Evolutionary conservation across 2,329 filamentous ascomycete genomes (phyloP), one percentile per base, ranked within the genome.

Genomic region (Botrytis hyacinthi): DNA sequence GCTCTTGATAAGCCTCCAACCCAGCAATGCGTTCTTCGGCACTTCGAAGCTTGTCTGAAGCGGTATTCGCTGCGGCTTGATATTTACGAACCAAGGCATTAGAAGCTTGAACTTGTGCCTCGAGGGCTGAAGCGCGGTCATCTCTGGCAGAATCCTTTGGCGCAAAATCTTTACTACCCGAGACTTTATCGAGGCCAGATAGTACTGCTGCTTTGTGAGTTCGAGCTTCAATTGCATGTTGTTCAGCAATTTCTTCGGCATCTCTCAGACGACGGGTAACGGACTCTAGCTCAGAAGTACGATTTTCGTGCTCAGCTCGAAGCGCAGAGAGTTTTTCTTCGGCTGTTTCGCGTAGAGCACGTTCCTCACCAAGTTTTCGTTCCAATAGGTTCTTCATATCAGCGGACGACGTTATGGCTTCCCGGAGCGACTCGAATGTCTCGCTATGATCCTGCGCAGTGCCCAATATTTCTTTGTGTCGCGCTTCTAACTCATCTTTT

Each of bases 21-120:
- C 96, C 96, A 8, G 96, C 97, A 81, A 99, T 98, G 60, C 96
- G 91, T 84, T 98, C 97, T 83, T 99, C 97, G 5, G 96, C 96
- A 74, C 92, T 92, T 71, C 96, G 92, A 71, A 99, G 86, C 81
- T 95, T 97, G 80, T 98, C 94, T 0, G 94, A 92, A 4, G 95
- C 94, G 40, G 87, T 84, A 81, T 99, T 94, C 1, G 95, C 95
- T 74, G 97, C 95, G 75, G 91, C 87, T 81, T 98, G 94, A 78
- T 97, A 97, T 80, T 94, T 94, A 82, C 92, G 93, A 42, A 95
- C 94, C 81, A 98, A 84, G 2, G 86, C 87, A 78, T 93, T 97
- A 26, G 95, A 93, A 61, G 91, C 85, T 76, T 91, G 88, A 22
- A 97, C 86, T 81, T 98, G 96, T 62, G 89, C 88, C 81, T 97